A percentile compares a stretch with the other conserved stretches of the same genome.
phyloP scores from a whole-genome alignment of 2,329 filamentous ascomycete genomes.

The Penicillium sp. region DNA sequence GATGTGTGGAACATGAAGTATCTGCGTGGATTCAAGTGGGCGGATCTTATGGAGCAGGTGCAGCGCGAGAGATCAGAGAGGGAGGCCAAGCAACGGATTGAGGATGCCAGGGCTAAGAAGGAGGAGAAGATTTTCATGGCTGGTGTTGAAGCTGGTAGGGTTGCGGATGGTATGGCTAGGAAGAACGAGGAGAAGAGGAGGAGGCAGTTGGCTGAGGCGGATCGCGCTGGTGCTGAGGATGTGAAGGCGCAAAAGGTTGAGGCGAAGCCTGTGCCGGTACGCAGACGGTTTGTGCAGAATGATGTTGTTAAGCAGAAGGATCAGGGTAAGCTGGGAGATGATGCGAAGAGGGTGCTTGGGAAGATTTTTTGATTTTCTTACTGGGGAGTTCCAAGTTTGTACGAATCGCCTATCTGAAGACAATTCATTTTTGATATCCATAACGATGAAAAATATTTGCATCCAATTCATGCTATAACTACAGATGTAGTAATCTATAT shows the following conservation, averaged over 20 bases:
- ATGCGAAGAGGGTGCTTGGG: constrained; percentile 43
- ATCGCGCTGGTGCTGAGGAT: constrained; percentile 13
- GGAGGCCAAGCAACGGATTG: constrained; percentile 41
- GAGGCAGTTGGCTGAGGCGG: constrained; percentile 22
- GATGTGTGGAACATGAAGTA: constrained; percentile 48
- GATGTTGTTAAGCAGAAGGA: constrained; percentile 35
- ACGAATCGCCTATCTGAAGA: background rate
- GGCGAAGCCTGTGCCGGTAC: constrained; percentile 19
- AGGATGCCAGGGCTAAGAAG: constrained; percentile 40
- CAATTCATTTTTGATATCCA: background rate
- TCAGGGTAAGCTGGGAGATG: constrained; percentile 29
- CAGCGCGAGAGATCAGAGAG: constrained; percentile 41
- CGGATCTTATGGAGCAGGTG: constrained; percentile 44
- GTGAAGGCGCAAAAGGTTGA: constrained; percentile 2
- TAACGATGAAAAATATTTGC: background rate
- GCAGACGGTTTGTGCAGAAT: constrained; percentile 43
- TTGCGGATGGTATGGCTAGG: constrained; percentile 43
- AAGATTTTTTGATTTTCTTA: constrained; percentile 42
- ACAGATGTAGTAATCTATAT: constrained; percentile 7
- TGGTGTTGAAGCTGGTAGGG: constrained; percentile 41
- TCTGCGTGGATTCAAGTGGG: constrained; percentile 37
- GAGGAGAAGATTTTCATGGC: constrained; percentile 44
- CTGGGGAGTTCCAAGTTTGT: background rate
- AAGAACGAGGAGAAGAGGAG: constrained; percentile 42
- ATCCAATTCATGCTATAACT: background rate